Percentiles rank a stretch among this genome's conserved stretches.
Evolutionary conservation across 225 moss, liverwort and hornwort genomes (phyloP).

Genomic region (Rhytidiadelphus loreus): DNA sequence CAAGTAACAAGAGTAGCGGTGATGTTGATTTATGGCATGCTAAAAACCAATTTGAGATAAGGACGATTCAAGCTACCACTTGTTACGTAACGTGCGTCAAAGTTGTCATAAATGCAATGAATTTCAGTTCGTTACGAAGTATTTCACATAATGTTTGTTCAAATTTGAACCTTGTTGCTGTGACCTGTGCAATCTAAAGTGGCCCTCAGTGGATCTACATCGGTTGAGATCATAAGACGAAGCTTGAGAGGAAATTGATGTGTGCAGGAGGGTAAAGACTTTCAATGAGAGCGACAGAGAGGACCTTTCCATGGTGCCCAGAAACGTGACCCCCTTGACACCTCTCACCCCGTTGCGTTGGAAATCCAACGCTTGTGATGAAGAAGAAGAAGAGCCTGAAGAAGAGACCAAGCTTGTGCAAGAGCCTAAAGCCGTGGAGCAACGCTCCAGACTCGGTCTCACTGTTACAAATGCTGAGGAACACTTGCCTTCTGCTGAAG

Average conservation of each 20-base stretch:
- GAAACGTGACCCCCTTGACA: conserved; percentile 35
- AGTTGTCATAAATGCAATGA: neutral
- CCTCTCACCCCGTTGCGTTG: conserved; percentile 43
- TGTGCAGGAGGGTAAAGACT: conserved; percentile 26
- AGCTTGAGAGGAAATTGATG: neutral
- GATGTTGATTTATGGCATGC: neutral
- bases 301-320: conserved; percentile 15
- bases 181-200: neutral
- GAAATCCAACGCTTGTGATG: conserved; percentile 18
- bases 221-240: neutral
- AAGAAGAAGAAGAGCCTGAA: conserved; percentile 6
- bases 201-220: neutral
- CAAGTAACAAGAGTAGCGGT: neutral
- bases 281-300: conserved; percentile 24
- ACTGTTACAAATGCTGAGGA: neutral
- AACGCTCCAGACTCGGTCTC: neutral
- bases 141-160: neutral
- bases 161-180: neutral
- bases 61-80: neutral
- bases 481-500: neutral
- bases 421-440: neutral
- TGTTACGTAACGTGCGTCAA: neutral
- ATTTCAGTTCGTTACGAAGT: neutral
- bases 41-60: neutral
- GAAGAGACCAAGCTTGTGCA: conserved; percentile 6